Conservation (phyloP, 2,329 filamentous ascomycete genomes). For the Domatiomyces catenatus region DNA sequence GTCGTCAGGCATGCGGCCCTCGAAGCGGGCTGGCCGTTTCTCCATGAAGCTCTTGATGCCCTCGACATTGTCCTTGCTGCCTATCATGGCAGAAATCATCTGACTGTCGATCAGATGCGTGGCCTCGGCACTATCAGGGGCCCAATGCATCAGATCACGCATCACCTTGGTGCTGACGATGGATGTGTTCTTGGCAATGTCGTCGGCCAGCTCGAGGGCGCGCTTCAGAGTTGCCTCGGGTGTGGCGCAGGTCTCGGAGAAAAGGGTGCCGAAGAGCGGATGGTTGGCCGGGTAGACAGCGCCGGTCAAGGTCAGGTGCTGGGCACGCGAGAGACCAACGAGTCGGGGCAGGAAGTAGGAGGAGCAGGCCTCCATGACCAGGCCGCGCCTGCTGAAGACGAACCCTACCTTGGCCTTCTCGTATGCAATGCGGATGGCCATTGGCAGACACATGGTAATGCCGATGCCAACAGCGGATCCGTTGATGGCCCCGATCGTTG, state of each 20-base stretch:
- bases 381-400: constrained; percentile 51
- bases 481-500: constrained; percentile 44
- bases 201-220: constrained; percentile 50
- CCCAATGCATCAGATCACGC: constrained; percentile 52
- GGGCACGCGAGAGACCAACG: constrained; percentile 46
- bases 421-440: constrained; percentile 37
- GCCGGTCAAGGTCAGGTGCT: constrained; percentile 53
- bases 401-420: constrained; percentile 51
- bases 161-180: constrained; percentile 49
- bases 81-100: constrained; percentile 27
- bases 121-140: constrained; percentile 44
- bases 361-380: constrained; percentile 54
- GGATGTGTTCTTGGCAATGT: constrained; percentile 53
- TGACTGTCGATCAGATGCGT: constrained; percentile 51
- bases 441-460: constrained; percentile 46
- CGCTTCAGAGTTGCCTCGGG: constrained; percentile 46
- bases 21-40: constrained; percentile 50
- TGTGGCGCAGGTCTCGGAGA: constrained; percentile 47
- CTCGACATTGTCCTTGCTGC: constrained; percentile 46
- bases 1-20: constrained; percentile 44
- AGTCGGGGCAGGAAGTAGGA: constrained; percentile 56
- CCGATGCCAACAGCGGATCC: constrained; percentile 46
- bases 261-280: constrained; percentile 43
- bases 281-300: constrained; percentile 39
- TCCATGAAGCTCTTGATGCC: constrained; percentile 54